Base-by-base conservation (phyloP, 2,329 filamentous ascomycete species). In the Penicillium sp. region DNA sequence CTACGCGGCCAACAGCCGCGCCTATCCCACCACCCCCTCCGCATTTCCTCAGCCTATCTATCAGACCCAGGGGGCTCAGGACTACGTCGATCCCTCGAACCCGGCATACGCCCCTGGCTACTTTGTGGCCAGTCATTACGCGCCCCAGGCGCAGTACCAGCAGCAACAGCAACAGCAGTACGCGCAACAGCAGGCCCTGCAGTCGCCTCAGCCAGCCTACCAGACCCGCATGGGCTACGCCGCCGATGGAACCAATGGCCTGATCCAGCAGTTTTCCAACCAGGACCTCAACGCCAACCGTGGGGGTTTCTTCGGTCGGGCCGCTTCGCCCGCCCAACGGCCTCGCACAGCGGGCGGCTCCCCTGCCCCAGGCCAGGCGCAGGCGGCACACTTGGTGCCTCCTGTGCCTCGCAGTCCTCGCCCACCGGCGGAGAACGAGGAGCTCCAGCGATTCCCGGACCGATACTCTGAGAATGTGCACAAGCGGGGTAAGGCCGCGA, bases 241-340 rank as follows among this genome's bases (percentile, higher is more conserved):
- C 62, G 88, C 87, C 59, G 89, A 96, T 61, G 86, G 84, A 54
- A 94, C 91, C 56, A 93, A 88, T 57, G 90, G 89, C 19, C 78
- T 97, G 31, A 89, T 90, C 45, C 88, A 96, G 64, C 93, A 98
- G 66, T 94, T 97, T 68, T 94, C 91, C 43, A 89, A 96, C 68
- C 91, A 97, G 74, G 94, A 96, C 66, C 78, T 97, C 27, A 84
- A 86, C 30, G 81, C 80, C 29, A 81, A 82, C 45, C 79, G 88
- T 52, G 77, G 77, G 19, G 81, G 80, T 45, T 80, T 82, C 33
- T 90, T 89, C 61, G 80, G 75, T 50, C 76, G 79, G 44, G 79
- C 88, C 23, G 76, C 79, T 20, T 83, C 87, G 20, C 81, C 87
- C 15, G 77, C 75, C 36, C 83, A 86, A 63, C 83, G 93, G 45